Evolutionary conservation across 2,329 filamentous ascomycete species (phyloP).

Genomic region (Truncatella angustata): DNA sequence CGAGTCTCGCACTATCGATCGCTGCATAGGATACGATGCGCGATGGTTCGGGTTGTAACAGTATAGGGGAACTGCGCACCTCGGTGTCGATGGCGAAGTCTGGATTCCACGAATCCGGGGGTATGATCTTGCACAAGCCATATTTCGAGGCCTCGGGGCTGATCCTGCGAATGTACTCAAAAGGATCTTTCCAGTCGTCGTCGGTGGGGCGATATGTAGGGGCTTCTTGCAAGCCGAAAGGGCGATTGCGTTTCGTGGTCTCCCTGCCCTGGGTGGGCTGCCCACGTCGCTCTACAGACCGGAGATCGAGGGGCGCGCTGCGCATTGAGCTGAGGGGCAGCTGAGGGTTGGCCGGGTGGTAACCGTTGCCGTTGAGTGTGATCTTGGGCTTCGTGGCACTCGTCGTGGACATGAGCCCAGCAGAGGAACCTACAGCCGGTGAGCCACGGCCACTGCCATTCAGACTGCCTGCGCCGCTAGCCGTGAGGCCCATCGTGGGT

Average conservation of each 20-base stretch:
- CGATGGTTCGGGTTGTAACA: no score
- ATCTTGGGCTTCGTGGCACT: conserved; percentile 43
- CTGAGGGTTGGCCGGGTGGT: conserved; percentile 49
- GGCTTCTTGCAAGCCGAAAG: conserved; percentile 83
- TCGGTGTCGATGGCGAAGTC: conserved; percentile 96
- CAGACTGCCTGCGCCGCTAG: conserved; percentile 36
- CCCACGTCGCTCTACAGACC: conserved; percentile 87
- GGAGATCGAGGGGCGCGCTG: conserved; percentile 71
- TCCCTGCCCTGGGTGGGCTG: conserved; percentile 76
- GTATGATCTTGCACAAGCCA: conserved; percentile 94
- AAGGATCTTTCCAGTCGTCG: conserved; percentile 92
- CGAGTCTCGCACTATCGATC: neutral
- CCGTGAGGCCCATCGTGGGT: conserved; percentile 11
- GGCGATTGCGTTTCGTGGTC: conserved; percentile 71
- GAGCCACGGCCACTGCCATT: conserved; percentile 53
- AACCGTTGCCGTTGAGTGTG: conserved; percentile 52
- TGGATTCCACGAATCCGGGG: conserved; percentile 90
- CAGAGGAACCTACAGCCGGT: conserved; percentile 39
- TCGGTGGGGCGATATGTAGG: conserved; percentile 87
- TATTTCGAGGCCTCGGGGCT: conserved; percentile 80
- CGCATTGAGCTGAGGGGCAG: conserved; percentile 54
- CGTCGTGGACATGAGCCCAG: conserved; percentile 30
- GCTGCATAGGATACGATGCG: neutral
- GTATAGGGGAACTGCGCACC: conserved; percentile 50
- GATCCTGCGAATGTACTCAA: conserved; percentile 92